Evolutionary conservation across 306 rosid genomes (phyloP).

Genomic region (Cucumis melo): DNA sequence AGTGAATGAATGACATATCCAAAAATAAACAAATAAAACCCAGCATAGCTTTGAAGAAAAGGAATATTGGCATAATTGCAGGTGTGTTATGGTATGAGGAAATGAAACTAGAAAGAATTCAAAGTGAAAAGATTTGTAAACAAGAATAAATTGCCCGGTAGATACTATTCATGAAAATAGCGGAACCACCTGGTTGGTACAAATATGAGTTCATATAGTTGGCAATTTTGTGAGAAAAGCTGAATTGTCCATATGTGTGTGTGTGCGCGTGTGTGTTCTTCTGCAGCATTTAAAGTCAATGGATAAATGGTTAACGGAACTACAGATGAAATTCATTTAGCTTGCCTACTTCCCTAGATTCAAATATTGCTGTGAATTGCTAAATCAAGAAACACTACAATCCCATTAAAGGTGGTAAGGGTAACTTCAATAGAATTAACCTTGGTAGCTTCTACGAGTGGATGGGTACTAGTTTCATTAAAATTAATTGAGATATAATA

Average conservation of each 20-base stretch:
- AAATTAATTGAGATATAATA: not conserved
- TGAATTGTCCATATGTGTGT: not conserved
- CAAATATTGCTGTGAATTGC: not conserved
- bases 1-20: not conserved
- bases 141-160: not conserved
- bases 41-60: not conserved
- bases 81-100: not conserved
- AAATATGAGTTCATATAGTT: not conserved
- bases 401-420: not conserved
- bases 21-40: not conserved
- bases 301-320: not conserved
- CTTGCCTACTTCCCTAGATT: not conserved
- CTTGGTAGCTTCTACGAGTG: not conserved
- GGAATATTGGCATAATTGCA: not conserved
- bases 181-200: not conserved
- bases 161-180: not conserved
- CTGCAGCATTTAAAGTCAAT: not conserved
- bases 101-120: not conserved
- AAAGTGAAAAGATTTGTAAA: not conserved
- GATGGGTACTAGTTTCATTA: not conserved
- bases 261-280: not conserved
- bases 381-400: not conserved
- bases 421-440: not conserved
- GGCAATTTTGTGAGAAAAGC: not conserved
- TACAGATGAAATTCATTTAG: not conserved